Evolutionary conservation across 2,329 filamentous ascomycete genomes (phyloP).

Genomic region (Lithohypha guttulata): DNA sequence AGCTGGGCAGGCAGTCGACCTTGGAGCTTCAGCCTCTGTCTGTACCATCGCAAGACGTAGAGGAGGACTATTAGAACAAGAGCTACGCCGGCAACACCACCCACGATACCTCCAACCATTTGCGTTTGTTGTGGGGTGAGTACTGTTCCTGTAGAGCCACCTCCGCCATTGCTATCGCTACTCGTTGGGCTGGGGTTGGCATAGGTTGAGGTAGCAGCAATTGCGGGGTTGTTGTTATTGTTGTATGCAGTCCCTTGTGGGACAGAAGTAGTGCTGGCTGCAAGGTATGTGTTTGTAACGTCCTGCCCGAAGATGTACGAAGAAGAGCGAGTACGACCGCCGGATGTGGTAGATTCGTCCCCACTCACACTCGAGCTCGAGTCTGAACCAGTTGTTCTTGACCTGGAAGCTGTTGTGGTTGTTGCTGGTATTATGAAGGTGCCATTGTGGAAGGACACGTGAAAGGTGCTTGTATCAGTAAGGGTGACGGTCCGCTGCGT

Average conservation of each 20-base stretch:
- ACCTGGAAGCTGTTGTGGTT: slow-evolving; percentile 2
- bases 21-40: slow-evolving; percentile 23
- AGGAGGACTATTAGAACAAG: slow-evolving; percentile 41
- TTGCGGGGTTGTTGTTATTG: slow-evolving; percentile 1
- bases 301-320: no score
- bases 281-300: no score
- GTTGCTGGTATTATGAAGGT: slow-evolving; percentile 11
- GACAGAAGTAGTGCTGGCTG: background rate
- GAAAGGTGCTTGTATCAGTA: slow-evolving; percentile 19
- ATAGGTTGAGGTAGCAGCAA: background rate
- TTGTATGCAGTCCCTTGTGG: background rate
- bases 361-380: background rate
- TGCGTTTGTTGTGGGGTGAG: slow-evolving; percentile 33
- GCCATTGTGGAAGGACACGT: slow-evolving; percentile 17
- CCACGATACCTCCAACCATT: slow-evolving; percentile 53
- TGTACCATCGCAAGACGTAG: slow-evolving; percentile 43
- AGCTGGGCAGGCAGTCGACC: slow-evolving; percentile 22
- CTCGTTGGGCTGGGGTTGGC: slow-evolving; percentile 12
- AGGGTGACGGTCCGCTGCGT: slow-evolving; percentile 14
- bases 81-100: slow-evolving; percentile 48
- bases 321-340: no score
- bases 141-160: slow-evolving; percentile 8
- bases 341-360: no score
- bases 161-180: slow-evolving; percentile 15
- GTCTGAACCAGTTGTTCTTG: background rate